Percentiles rank a stretch among this genome's conserved stretches.
These are phyloP conservation scores for Candida broadrunensis DNA, from an alignment of 805 yeast species.

Conservation along the genomic window DNA sequence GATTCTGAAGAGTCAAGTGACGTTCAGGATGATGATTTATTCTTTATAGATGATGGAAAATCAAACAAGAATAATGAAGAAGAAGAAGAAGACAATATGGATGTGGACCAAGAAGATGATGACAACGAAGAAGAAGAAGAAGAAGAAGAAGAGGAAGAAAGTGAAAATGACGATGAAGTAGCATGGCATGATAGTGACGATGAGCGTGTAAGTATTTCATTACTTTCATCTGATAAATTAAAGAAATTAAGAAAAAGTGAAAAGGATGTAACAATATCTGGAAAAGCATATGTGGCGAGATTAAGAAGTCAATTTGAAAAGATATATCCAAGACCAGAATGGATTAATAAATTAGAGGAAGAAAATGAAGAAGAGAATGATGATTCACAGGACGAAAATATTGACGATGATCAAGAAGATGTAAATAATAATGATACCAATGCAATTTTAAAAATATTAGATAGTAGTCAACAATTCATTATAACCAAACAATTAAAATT, in stretches of 20 bases:
- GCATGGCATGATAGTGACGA: constrained; percentile 93
- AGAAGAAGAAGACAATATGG: constrained; percentile 29
- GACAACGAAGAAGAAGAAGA: constrained; percentile 21
- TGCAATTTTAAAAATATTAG: constrained; percentile 30
- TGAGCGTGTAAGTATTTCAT: constrained; percentile 62
- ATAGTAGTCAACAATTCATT: constrained; percentile 34
- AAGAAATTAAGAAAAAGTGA: constrained; percentile 69
- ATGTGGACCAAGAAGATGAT: constrained; percentile 19
- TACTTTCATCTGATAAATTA: constrained; percentile 55
- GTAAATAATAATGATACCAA: constrained; percentile 22
- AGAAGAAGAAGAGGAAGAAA: constrained; percentile 23
- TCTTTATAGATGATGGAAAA: constrained; percentile 44
- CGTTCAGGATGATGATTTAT: constrained; percentile 39
- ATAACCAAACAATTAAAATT: constrained; percentile 48
- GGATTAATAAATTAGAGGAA: constrained; percentile 55
- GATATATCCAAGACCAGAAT: constrained; percentile 80
- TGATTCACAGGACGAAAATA: constrained; percentile 17
- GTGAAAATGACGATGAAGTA: constrained; percentile 18
- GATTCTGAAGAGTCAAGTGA: constrained; percentile 23
- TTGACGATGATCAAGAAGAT: constrained; percentile 17
- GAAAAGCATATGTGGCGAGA: constrained; percentile 59
- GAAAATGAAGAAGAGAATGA: constrained; percentile 22
- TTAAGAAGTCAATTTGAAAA: constrained; percentile 68
- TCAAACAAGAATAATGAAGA: constrained; percentile 21
- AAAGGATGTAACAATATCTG: constrained; percentile 51